Evolutionary conservation across 2,329 filamentous ascomycete genomes (phyloP), one percentile per base, ranked within the genome.

Genomic region (Albophoma yamanashiensis): DNA sequence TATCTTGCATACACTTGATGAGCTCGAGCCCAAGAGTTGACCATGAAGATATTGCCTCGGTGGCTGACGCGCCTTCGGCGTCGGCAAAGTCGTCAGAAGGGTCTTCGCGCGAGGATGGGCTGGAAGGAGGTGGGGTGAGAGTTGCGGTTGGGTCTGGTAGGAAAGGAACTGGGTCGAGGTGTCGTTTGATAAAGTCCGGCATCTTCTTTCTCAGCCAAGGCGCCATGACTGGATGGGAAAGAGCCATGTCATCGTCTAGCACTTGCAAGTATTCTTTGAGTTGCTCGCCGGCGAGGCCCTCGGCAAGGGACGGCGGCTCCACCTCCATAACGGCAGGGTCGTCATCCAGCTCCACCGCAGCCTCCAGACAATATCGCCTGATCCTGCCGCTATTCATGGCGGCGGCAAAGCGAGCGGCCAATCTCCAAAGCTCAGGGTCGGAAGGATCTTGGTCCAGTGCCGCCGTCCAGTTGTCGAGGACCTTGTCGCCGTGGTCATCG

Each of bases 291-390:
- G 85, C 84, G 62, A 86, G 79, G 0, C 78, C 82, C 66, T 88
- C 85, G 50, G 84, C 83, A 17, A 88, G 72, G 0, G 84, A 86
- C 0, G 82, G 82, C 0, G 85, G 85, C 39, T 85, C 80, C 15
- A 87, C 80, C 62, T 88, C 84, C 36, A 79, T 78, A 1, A 86
- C 74, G 3, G 84, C 78, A 0, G 85, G 85, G 64, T 88, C 85
- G 66, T 88, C 85, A 63, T 88, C 85, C 43, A 87, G 73, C 69
- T 88, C 85, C 39, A 88, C 82, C 7, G 85, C 85, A 39, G 85
- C 83, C 67, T 88, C 85, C 2, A 88, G 73, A 61, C 85, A 87
- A 67, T 83, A 88, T 42, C 85, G 75, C 64, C 79, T 82, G 34
- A 86, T 76, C 15, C 84, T 77, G 0, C 75, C 68, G 63, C 85